Percentiles rank a stretch among this genome's conserved stretches.
phyloP scores from a whole-genome alignment of 2,329 filamentous ascomycete species.

The Alternaria infectoria region DNA sequence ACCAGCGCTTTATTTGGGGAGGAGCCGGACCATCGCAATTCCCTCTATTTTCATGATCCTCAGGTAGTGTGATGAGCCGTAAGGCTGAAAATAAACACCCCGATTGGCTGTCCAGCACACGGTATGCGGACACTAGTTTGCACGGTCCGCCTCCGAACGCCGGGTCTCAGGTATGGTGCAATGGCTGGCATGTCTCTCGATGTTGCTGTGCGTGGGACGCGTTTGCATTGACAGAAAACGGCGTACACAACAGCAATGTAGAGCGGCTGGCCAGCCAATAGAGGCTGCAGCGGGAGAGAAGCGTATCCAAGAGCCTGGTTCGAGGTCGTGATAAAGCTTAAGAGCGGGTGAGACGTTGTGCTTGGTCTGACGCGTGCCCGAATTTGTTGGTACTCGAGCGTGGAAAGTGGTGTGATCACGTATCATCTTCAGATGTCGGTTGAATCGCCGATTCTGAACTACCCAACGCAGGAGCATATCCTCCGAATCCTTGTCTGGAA shows the following conservation, averaged over 20 bases:
- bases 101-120: conserved; percentile 25
- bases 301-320: conserved; percentile 37
- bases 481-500: conserved; percentile 5
- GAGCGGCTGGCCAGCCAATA: conserved; percentile 22
- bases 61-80: conserved; percentile 17
- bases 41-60: conserved; percentile 5
- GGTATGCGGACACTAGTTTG: conserved; percentile 24
- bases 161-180: conserved; percentile 21
- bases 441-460: neutral
- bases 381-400: neutral
- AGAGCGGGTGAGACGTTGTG: conserved; percentile 24
- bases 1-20: conserved; percentile 16
- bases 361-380: conserved; percentile 18
- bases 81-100: conserved; percentile 34
- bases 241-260: conserved; percentile 37
- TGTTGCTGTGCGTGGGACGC: conserved; percentile 25
- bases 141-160: conserved; percentile 23
- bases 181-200: conserved; percentile 17
- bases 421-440: neutral
- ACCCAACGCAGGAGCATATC: neutral
- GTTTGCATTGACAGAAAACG: conserved; percentile 46
- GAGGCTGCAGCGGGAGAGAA: conserved; percentile 8
- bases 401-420: conserved; percentile 4
- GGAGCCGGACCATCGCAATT: conserved; percentile 4
- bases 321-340: conserved; percentile 8